Evolutionary conservation across 768 basidiomycete genomes (phyloP).

Genomic region (Lactarius pseudohatsudake): DNA sequence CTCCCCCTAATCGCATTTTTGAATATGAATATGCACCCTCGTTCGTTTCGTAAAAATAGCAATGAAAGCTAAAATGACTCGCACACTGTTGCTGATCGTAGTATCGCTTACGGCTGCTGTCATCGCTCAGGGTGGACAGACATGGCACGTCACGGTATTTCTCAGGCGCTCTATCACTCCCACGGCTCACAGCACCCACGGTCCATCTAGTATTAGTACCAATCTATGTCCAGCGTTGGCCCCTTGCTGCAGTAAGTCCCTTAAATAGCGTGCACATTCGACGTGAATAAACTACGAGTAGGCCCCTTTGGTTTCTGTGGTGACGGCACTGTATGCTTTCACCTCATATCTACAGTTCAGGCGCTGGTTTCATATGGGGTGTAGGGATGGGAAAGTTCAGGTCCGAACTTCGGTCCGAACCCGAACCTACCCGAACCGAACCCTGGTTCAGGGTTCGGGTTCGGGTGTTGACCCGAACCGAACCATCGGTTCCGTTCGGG

Average conservation of each 20-base stretch:
- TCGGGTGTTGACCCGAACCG: no score
- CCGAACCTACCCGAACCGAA: no score
- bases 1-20: neutral
- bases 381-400: no score
- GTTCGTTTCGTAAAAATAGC: neutral
- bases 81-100: constrained; percentile 2
- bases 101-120: constrained; percentile 21
- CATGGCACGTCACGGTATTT: constrained; percentile 27
- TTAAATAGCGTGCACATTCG: neutral
- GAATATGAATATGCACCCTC: neutral
- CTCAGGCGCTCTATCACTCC: neutral
- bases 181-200: neutral
- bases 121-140: constrained; percentile 30
- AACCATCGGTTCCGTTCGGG: no score
- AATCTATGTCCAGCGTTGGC: constrained; percentile 38
- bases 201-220: constrained; percentile 39
- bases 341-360: neutral
- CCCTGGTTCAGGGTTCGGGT: no score
- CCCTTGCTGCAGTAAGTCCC: constrained; percentile 48
- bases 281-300: constrained; percentile 26
- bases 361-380: neutral
- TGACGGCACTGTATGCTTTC: constrained; percentile 38
- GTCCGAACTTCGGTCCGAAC: no score
- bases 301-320: constrained; percentile 60
- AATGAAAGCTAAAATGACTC: constrained; percentile 4